These are phyloP conservation scores for Veloporphyrellus conicus DNA, from an alignment of 1,284 basidiomycete genomes.

Conservation along the genomic window DNA sequence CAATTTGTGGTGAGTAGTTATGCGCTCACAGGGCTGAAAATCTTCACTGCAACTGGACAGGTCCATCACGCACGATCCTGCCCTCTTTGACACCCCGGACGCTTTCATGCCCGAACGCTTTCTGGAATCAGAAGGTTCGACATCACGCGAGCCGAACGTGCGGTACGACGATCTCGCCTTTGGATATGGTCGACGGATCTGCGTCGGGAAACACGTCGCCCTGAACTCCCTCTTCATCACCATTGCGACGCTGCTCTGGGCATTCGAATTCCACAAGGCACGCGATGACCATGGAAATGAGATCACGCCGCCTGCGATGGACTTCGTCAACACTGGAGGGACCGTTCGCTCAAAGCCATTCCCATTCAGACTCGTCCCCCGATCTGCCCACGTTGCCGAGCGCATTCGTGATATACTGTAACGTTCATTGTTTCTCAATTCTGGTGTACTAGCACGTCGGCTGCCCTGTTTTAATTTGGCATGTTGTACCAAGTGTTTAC, in stretches of 20 bases:
- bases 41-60: neutral
- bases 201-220: conserved; percentile 9
- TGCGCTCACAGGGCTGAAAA: neutral
- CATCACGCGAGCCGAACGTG: neutral
- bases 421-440: neutral
- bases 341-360: conserved; percentile 5
- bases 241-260: conserved; percentile 17
- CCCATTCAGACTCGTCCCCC: conserved; percentile 1
- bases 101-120: conserved; percentile 25
- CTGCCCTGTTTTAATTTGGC: too few species aligned
- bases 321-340: conserved; percentile 6
- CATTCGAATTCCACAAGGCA: conserved; percentile 17
- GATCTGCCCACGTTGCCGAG: neutral
- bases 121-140: conserved; percentile 6
- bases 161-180: conserved; percentile 10
- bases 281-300: conserved; percentile 3
- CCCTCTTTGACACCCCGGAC: conserved; percentile 13
- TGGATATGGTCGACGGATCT: conserved; percentile 12
- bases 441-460: neutral
- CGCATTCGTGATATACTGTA: neutral
- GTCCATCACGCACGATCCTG: conserved; percentile 11
- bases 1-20: conserved; percentile 20
- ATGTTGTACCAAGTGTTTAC: too few species aligned
- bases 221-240: conserved; percentile 19
- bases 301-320: conserved; percentile 11